Evolutionary conservation across 1,284 basidiomycete species (phyloP).

Genomic region (Moesziomyces antarcticus): DNA sequence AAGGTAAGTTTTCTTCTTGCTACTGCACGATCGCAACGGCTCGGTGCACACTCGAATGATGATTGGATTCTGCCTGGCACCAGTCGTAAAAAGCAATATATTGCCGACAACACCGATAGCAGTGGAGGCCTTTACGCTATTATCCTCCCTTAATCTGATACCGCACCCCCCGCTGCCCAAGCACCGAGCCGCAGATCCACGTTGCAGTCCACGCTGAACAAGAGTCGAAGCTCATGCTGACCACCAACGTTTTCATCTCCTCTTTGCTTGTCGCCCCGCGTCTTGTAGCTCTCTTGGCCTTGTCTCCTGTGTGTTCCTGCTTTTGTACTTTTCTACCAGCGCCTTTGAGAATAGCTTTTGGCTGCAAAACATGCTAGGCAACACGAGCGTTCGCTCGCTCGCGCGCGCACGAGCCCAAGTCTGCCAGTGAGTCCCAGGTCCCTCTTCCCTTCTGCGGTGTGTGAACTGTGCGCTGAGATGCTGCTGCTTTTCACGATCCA

Average conservation of each 20-base stretch:
- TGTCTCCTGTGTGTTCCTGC: no score
- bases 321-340: slow-evolving; percentile 34
- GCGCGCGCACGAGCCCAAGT: slow-evolving; percentile 7
- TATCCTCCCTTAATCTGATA: slow-evolving; percentile 53
- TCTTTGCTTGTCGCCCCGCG: slow-evolving; percentile 4
- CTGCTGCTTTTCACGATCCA: neutral
- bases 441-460: neutral
- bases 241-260: neutral
- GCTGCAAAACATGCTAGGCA: neutral
- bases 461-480: slow-evolving; percentile 12
- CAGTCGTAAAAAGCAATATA: slow-evolving; percentile 54
- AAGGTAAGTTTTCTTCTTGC: slow-evolving; percentile 20
- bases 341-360: neutral
- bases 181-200: neutral
- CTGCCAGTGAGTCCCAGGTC: slow-evolving; percentile 34
- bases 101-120: slow-evolving; percentile 52
- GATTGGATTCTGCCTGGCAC: slow-evolving; percentile 57
- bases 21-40: neutral
- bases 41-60: slow-evolving; percentile 33
- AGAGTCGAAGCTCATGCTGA: slow-evolving; percentile 6
- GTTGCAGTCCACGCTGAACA: no score
- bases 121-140: slow-evolving; percentile 55
- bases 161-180: neutral
- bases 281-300: no score
- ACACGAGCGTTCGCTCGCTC: slow-evolving; percentile 4